Evolutionary conservation across 2,329 filamentous ascomycete genomes (phyloP).

Genomic region (Cladosporium phlei): DNA sequence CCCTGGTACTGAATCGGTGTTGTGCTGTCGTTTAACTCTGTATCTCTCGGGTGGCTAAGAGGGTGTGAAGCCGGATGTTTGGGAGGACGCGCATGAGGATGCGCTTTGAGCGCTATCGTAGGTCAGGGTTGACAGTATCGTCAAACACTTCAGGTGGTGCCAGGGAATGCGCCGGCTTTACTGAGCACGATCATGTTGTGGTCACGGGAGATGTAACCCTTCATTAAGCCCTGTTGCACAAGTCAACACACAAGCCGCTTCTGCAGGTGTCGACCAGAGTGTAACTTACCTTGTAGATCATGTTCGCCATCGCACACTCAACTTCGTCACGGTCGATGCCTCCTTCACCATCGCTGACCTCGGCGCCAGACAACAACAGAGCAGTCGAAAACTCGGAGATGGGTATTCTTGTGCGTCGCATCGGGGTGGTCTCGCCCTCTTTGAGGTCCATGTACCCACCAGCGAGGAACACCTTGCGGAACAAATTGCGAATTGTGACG

Average conservation of each 20-base stretch:
- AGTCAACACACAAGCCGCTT: too few relatives aligned
- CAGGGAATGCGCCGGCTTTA: constrained; percentile 89
- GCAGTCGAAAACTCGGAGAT: constrained; percentile 81
- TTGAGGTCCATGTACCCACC: constrained; percentile 77
- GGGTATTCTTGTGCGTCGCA: constrained; percentile 68
- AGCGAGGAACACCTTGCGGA: constrained; percentile 83
- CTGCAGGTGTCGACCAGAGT: too few relatives aligned
- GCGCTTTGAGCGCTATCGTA: too few relatives aligned
- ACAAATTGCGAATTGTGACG: constrained; percentile 82
- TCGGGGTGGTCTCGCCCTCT: constrained; percentile 58
- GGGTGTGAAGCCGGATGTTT: too few relatives aligned
- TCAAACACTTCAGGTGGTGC: too few relatives aligned
- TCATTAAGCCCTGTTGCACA: constrained; percentile 72
- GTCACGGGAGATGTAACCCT: constrained; percentile 93
- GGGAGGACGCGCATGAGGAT: too few relatives aligned
- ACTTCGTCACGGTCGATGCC: constrained; percentile 83
- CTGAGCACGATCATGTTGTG: constrained; percentile 86
- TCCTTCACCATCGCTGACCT: constrained; percentile 51
- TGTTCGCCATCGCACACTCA: constrained; percentile 88
- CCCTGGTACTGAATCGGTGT: too few relatives aligned
- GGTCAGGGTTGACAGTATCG: too few relatives aligned
- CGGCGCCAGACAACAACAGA: constrained; percentile 62
- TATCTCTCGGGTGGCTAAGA: too few relatives aligned
- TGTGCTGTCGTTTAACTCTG: too few relatives aligned
- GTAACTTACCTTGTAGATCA: constrained; percentile 95